phyloP scores from a whole-genome alignment of 495 filamentous ascomycete species.

The Lasiosphaeris hirsuta region DNA sequence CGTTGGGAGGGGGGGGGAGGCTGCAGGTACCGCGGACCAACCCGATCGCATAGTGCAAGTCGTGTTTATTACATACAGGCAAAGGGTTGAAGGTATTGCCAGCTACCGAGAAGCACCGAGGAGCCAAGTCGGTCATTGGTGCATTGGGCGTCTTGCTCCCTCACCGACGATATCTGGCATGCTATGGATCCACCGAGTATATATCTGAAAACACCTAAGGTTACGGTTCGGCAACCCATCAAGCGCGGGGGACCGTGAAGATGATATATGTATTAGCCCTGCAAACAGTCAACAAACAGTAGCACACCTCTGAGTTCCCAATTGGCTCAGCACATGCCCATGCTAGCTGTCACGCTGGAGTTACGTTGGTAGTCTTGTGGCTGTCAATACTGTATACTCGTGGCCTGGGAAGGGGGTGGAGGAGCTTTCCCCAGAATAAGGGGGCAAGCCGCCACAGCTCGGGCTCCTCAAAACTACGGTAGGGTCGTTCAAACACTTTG shows the following conservation, averaged over 20 bases:
- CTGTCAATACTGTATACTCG: too few species aligned
- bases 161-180: constrained; percentile 3
- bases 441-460: too few species aligned
- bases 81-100: neutral
- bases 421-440: too few species aligned
- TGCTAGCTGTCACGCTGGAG: too few species aligned
- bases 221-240: neutral
- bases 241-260: neutral
- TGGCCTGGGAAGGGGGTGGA: too few species aligned
- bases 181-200: constrained; percentile 1
- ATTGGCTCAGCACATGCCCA: neutral
- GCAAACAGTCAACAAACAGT: neutral
- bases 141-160: neutral
- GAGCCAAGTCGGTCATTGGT: neutral
- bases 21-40: constrained; percentile 21
- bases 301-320: neutral
- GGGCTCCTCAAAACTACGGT: too few species aligned
- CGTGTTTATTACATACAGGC: neutral
- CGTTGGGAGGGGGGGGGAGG: neutral
- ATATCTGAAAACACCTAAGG: constrained; percentile 8
- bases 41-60: constrained; percentile 7
- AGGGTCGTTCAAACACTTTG: too few species aligned
- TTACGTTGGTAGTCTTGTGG: too few species aligned
- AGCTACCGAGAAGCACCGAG: constrained; percentile 2
- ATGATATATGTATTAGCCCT: constrained; percentile 1